phyloP scores from a whole-genome alignment of 163 green algal genomes.

The Coccomyxa subellipsoidea region DNA sequence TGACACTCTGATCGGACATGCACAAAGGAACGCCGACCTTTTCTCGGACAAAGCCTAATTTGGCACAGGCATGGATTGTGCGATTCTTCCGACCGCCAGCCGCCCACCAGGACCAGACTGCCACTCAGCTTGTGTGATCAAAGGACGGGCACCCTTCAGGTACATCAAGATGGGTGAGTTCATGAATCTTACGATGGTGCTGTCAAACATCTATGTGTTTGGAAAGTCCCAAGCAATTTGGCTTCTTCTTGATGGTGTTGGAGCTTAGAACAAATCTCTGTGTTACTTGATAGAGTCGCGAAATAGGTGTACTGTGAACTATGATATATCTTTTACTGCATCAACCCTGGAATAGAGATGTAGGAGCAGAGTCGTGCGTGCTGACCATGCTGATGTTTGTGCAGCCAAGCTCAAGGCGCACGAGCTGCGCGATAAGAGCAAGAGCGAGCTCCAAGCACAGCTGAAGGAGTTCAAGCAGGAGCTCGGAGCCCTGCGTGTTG shows the following conservation, averaged over 20 bases:
- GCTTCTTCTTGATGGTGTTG: not conserved
- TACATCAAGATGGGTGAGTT: not conserved
- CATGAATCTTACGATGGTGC: not conserved
- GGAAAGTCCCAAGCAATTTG: not conserved
- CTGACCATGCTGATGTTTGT: not conserved
- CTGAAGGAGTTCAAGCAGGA: conserved; percentile 97
- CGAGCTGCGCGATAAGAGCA: conserved; percentile 91
- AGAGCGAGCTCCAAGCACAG: conserved; percentile 84
- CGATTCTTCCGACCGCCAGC: no score
- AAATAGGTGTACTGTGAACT: not conserved
- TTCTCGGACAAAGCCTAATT: no score
- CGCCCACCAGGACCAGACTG: no score
- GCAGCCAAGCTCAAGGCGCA: conserved; percentile 90
- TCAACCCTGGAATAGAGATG: not conserved
- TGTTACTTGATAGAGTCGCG: not conserved
- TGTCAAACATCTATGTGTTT: not conserved
- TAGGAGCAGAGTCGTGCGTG: no score
- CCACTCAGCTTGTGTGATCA: no score
- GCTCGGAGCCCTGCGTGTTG: conserved; percentile 90
- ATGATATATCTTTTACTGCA: not conserved
- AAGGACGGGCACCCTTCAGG: not conserved
- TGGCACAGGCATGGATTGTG: no score
- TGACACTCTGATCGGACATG: no score
- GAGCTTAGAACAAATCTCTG: not conserved
- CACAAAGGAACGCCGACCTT: no score